Evolutionary conservation across 352 stramenopile genomes (phyloP).

Genomic region (Phytophthora uliginosa): DNA sequence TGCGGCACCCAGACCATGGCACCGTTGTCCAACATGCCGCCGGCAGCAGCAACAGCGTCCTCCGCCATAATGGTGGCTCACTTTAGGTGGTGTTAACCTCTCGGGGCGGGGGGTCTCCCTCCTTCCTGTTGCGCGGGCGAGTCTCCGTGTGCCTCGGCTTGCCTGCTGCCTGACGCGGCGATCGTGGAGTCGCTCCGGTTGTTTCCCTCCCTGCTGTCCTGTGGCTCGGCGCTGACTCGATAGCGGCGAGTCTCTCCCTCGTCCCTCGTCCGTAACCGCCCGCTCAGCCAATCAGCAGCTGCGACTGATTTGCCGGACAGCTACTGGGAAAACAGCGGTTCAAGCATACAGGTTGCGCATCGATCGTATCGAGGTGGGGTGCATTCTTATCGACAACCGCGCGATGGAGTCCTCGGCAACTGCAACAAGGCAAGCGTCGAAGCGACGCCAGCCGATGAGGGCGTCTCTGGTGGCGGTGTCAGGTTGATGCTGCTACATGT

Average conservation of each 20-base stretch:
- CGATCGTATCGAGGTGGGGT: neutral
- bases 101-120: neutral
- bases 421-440: neutral
- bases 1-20: slow-evolving; percentile 88
- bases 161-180: slow-evolving; percentile 11
- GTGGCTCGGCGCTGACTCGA: slow-evolving; percentile 29
- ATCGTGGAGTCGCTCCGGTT: slow-evolving; percentile 29
- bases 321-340: neutral
- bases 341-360: neutral
- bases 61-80: slow-evolving; percentile 36
- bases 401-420: neutral
- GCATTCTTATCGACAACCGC: neutral
- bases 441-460: neutral
- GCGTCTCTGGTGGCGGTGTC: neutral
- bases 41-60: slow-evolving; percentile 26
- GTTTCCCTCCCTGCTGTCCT: slow-evolving; percentile 10
- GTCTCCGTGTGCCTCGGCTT: slow-evolving; percentile 5
- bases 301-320: neutral
- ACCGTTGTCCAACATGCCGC: slow-evolving; percentile 65
- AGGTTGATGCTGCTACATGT: neutral
- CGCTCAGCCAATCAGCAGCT: slow-evolving; percentile 32
- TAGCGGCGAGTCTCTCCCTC: slow-evolving; percentile 31
- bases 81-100: neutral
- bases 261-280: slow-evolving; percentile 35
- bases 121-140: slow-evolving; percentile 30